Percentiles rank a stretch among this genome's conserved stretches.
Conservation (phyloP, 2,329 filamentous ascomycete genomes). For the Penicillium sp. region DNA sequence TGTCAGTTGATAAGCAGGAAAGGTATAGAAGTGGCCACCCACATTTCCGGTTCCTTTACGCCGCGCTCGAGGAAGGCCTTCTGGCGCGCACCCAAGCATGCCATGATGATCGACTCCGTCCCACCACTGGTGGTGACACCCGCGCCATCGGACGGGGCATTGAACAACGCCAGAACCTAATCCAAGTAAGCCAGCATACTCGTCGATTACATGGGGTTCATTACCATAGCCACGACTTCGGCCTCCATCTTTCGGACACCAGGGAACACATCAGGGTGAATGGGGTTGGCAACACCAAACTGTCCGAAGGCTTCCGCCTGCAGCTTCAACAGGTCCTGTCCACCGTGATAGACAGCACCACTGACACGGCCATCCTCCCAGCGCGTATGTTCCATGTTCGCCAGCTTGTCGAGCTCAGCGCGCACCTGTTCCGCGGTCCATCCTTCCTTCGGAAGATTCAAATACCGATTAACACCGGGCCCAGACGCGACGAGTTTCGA, state of each 20-base stretch:
- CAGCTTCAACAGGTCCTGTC: constrained; percentile 67
- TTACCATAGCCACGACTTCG: constrained; percentile 93
- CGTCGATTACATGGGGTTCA: constrained; percentile 6
- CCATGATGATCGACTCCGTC: constrained; percentile 95
- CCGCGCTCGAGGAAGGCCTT: constrained; percentile 78
- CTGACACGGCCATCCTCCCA: constrained; percentile 96
- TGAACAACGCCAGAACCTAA: constrained; percentile 66
- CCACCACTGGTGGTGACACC: constrained; percentile 88
- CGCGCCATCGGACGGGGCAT: constrained; percentile 70
- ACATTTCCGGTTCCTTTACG: constrained; percentile 91
- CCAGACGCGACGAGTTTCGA: constrained; percentile 69
- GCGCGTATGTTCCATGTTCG: constrained; percentile 80
- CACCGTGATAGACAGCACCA: constrained; percentile 92
- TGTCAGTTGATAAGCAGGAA: too few species aligned
- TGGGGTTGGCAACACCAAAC: constrained; percentile 91
- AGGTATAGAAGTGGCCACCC: too few species aligned
- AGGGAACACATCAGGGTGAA: constrained; percentile 96
- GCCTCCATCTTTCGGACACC: constrained; percentile 99
- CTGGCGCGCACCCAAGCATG: constrained; percentile 78
- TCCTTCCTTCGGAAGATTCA: constrained; percentile 71
- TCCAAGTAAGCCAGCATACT: not conserved
- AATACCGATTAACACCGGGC: constrained; percentile 62
- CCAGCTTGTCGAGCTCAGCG: constrained; percentile 68
- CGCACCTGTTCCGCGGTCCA: constrained; percentile 70
- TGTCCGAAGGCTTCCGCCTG: constrained; percentile 88